These are phyloP conservation scores for Acacia crassicarpa DNA, from an alignment of 306 rosid genomes.

Conservation along the genomic window DNA sequence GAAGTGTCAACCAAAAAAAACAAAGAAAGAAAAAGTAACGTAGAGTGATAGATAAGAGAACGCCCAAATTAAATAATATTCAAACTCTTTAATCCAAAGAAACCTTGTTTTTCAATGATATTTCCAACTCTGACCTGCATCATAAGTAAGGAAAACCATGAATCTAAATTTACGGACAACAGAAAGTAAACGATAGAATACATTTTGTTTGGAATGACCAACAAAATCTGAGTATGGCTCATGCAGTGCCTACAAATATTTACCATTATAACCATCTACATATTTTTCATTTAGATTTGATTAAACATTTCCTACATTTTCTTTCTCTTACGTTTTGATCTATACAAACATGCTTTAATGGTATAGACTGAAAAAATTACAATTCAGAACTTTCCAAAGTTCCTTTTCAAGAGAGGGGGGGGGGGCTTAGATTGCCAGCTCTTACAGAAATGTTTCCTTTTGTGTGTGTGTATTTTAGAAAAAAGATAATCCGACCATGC, in stretches of 20 bases:
- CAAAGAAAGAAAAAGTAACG: background rate
- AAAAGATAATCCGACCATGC: background rate
- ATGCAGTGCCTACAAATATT: background rate
- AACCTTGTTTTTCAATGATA: slow-evolving; percentile 78
- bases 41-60: background rate
- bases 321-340: background rate
- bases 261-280: background rate
- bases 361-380: background rate
- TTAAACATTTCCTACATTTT: background rate
- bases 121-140: slow-evolving; percentile 82
- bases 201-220: background rate
- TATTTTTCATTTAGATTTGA: background rate
- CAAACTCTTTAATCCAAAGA: background rate
- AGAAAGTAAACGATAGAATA: background rate
- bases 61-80: background rate
- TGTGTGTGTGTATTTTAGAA: background rate
- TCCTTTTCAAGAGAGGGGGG: background rate
- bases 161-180: background rate
- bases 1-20: background rate
- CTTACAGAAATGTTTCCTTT: background rate
- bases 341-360: background rate
- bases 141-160: slow-evolving; percentile 5
- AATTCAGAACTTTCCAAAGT: background rate
- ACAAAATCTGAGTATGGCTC: background rate
- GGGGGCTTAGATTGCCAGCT: too few relatives aligned